Evolutionary conservation across 2,329 filamentous ascomycete species (phyloP), one percentile per base, ranked within the genome.

Genomic region (Colletotrichum sp.): DNA sequence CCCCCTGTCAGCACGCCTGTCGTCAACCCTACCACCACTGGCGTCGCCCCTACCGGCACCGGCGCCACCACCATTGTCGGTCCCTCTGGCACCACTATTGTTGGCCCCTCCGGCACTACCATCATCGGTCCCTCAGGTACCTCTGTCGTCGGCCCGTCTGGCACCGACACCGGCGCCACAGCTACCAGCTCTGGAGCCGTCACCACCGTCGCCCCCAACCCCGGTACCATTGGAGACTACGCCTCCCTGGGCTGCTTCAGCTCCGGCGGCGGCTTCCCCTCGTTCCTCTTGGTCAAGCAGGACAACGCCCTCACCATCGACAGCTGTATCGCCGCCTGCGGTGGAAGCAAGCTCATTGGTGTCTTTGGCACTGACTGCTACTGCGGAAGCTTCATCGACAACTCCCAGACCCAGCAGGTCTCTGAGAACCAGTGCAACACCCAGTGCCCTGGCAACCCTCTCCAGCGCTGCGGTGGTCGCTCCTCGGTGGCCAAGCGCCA

Each of bases 301-400:
- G 15, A 75, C 18, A 81, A 81, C 79, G 15, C 73, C 24, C 81
- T 81, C 80, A 79, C 76, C 22, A 65, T 83, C 26, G 79, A 84
- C 9, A 57, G 77, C 4, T 84, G 83, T 63, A 78, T 78, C 13
- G 71, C 74, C n/a, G 77, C 75, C 55, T 83, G 81, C 28, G 65
- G 66, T 1, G 64, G 28, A 13, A 26, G 73, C 18, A 70, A 64
- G 22, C 81, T 79, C 77, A 82, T 84, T 36, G 83, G 80, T 69
- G 75, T 80, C 55, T 72, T 76, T 63, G 77, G 79, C 57, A 79
- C 68, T 65, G 78, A 80, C 69, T 84, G 83, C 77, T 82, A 82
- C 79, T 84, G 83, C 63, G 82, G 81, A 9, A 67, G 52, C 1
- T 15, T 8, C 1, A 57, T 83, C 22, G 75, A 79, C n/a, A 34